Base-by-base conservation (phyloP, 306 rosid genomes). In the Castanea crenata region DNA sequence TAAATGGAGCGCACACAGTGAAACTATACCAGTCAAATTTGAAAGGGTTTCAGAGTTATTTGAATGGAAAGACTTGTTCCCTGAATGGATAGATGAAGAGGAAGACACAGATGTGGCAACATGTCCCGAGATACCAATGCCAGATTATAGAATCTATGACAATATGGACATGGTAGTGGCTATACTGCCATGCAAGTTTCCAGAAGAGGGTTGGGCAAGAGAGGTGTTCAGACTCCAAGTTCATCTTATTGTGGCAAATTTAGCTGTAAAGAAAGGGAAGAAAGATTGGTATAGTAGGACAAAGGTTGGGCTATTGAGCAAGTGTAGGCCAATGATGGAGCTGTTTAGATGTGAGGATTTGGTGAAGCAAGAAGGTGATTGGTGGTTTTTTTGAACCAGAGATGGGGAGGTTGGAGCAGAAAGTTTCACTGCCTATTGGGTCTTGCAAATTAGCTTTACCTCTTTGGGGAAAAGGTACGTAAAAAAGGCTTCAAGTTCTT, bases 81-180 rank as follows among this genome's bases (percentile, higher is more conserved):
- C 99, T 0, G 99, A 95, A 81, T 95, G 98, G 97, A 87, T 95
- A 25, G 99, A 95, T 18, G 98, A 95, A 63, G 99, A 95, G 71
- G 99, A 95, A 86, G 99, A 89, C 27, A 86, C 81, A 7, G 97
- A 95, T 1, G 97, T 92, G 1, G 90, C 97, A 11, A 54, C 90
- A 0, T 95, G 99, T 35, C 99, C 99, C 0, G 98, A 93, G 78
- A 74, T 95, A 63, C 91, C 98, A 9, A 91, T 95, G 92, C 97
- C 99, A 3, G 90, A 95, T 0, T 82, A 85, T 3, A 61, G 20
- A 57, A 46, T 38, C 3, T 83, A 90, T 54, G 78, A 62, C 16
- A 82, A 20, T 41, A 81, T 95, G 87, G 91, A 95, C 69, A 18
- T 93, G 58, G 76, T 95, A 16, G 92, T 95, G 29, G 99, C 92